Percentiles rank a stretch among this genome's conserved stretches.
Evolutionary conservation across 2,329 filamentous ascomycete species (phyloP).

Genomic region (Juglanconis juglandina): DNA sequence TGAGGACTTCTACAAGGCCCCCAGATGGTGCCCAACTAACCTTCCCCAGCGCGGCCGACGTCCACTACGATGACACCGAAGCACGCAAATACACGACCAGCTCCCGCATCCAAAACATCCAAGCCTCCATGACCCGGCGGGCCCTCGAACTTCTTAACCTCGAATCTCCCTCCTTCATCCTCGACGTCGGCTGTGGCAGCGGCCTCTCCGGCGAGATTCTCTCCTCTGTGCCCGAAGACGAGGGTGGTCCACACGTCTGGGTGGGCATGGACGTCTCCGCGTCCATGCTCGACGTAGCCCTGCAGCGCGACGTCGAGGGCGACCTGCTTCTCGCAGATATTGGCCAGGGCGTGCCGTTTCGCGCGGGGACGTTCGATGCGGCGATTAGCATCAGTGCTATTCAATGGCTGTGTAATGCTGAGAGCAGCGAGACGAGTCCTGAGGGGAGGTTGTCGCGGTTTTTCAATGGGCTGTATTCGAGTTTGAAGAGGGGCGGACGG

Average conservation of each 20-base stretch:
- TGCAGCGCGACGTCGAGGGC: constrained; percentile 88
- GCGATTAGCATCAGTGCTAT: constrained; percentile 93
- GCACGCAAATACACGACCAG: constrained; percentile 97
- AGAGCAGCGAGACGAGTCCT: constrained; percentile 78
- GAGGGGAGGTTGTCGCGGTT: constrained; percentile 77
- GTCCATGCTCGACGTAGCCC: constrained; percentile 93
- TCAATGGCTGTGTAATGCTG: constrained; percentile 98
- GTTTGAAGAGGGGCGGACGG: constrained; percentile 75
- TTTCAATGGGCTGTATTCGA: constrained; percentile 88
- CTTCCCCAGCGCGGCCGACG: constrained; percentile 73
- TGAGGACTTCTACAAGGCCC: constrained; percentile 37
- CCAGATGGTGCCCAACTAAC: constrained; percentile 8
- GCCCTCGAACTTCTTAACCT: constrained; percentile 90
- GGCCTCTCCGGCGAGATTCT: constrained; percentile 94
- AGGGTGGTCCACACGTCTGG: constrained; percentile 88
- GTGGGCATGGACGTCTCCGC: constrained; percentile 94
- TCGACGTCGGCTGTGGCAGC: constrained; percentile 95
- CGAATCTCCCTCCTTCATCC: constrained; percentile 74
- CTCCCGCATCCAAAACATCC: constrained; percentile 92
- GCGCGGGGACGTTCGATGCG: constrained; percentile 87
- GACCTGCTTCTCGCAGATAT: constrained; percentile 94
- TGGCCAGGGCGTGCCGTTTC: constrained; percentile 91
- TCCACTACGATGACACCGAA: constrained; percentile 95
- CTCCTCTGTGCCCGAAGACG: constrained; percentile 62
- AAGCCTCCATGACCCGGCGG: constrained; percentile 89